Conservation (phyloP, 1,284 basidiomycete species). For the Moesziomyces sp. region DNA sequence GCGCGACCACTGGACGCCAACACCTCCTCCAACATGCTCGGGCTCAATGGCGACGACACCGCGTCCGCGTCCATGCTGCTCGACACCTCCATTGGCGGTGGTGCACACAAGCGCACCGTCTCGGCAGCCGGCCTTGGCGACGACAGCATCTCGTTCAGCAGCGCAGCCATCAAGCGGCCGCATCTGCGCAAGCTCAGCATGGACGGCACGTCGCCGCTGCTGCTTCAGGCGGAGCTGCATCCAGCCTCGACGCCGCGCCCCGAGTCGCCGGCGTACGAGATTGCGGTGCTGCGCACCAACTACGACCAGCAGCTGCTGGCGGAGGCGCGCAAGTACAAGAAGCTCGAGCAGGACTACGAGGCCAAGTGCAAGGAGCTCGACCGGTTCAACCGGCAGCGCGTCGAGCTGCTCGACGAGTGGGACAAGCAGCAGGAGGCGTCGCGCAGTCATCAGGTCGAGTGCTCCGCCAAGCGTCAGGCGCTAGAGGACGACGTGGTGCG, state of each 20-base stretch:
- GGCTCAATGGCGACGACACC: conserved; percentile 10
- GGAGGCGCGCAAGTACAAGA: conserved; percentile 52
- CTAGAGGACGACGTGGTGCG: conserved; percentile 46
- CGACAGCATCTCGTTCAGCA: conserved; percentile 23
- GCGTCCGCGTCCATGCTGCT: conserved; percentile 29
- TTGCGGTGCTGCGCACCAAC: conserved; percentile 49
- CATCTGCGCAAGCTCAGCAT: conserved; percentile 37
- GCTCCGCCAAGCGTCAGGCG: conserved; percentile 16
- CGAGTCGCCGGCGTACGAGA: conserved; percentile 47
- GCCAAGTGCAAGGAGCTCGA: conserved; percentile 59
- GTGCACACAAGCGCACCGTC: conserved; percentile 26
- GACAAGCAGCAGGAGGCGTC: conserved; percentile 49
- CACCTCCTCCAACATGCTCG: conserved; percentile 25
- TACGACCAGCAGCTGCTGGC: conserved; percentile 56
- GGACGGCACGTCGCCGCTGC: conserved; percentile 37
- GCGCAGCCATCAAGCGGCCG: conserved; percentile 21
- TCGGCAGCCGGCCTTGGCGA: conserved; percentile 32
- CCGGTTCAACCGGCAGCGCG: conserved; percentile 54
- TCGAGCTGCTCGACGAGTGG: conserved; percentile 60
- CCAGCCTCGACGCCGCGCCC: conserved; percentile 32
- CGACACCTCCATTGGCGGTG: conserved; percentile 22
- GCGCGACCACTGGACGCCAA: conserved; percentile 29
- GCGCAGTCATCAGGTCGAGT: conserved; percentile 38
- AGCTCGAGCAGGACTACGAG: conserved; percentile 51
- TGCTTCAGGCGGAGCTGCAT: conserved; percentile 28